Evolutionary conservation across 306 rosid genomes (phyloP).

Genomic region (Vigna hirtella): DNA sequence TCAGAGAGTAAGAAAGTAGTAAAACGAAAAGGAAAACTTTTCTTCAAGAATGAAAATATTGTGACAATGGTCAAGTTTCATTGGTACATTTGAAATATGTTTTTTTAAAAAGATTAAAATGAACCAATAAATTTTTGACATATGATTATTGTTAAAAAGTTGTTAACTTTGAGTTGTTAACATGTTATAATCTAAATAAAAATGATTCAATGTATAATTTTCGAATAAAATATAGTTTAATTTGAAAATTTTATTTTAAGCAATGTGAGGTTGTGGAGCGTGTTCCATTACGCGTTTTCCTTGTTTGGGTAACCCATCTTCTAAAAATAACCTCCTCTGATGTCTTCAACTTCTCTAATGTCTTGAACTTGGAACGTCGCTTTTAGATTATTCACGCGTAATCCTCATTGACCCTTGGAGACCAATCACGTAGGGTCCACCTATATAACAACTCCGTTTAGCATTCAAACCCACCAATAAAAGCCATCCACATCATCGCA

Average conservation of each 20-base stretch:
- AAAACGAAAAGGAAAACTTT: too few relatives aligned
- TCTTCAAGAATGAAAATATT: too few relatives aligned
- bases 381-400: not conserved
- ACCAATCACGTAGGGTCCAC: not conserved
- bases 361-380: slow-evolving; percentile 10
- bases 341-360: not conserved
- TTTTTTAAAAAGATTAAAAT: too few relatives aligned
- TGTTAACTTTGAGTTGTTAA: too few relatives aligned
- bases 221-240: too few relatives aligned
- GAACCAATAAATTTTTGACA: too few relatives aligned
- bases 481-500: not conserved
- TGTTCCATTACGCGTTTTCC: not conserved
- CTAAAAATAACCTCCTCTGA: slow-evolving; percentile 7
- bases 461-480: not conserved
- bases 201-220: too few relatives aligned
- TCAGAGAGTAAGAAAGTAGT: too few relatives aligned
- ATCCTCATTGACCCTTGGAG: not conserved
- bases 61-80: too few relatives aligned
- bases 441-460: not conserved
- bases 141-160: too few relatives aligned
- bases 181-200: too few relatives aligned
- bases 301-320: not conserved
- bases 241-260: not conserved
- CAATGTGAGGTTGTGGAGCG: not conserved
- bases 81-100: too few relatives aligned